phyloP scores from a whole-genome alignment of 2,329 filamentous ascomycete genomes.

The Paracoccidioides brasiliensis region DNA sequence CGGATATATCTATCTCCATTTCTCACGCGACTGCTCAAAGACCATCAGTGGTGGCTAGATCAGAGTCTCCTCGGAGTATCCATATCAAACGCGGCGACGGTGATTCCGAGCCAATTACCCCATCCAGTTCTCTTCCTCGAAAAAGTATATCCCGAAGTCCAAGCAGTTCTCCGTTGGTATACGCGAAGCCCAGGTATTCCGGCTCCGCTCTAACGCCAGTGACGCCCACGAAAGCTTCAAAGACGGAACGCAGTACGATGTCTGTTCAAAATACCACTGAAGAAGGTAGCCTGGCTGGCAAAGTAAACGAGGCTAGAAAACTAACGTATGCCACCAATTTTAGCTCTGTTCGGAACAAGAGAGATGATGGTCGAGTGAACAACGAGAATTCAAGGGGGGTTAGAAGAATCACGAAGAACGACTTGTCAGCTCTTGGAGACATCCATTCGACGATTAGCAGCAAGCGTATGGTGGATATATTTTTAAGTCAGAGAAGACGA shows the following conservation, averaged over 20 bases:
- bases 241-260: background rate
- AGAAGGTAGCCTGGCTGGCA: background rate
- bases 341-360: constrained; percentile 6
- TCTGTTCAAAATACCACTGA: constrained; percentile 4
- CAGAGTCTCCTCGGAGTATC: constrained; percentile 3
- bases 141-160: constrained; percentile 7
- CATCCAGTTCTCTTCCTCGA: constrained; percentile 2
- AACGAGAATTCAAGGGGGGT: constrained; percentile 10
- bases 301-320: constrained; percentile 3
- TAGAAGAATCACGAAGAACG: background rate
- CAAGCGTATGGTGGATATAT: constrained; percentile 15
- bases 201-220: background rate
- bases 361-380: constrained; percentile 2
- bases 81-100: background rate
- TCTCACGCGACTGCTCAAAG: constrained; percentile 7
- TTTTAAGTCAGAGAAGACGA: constrained; percentile 12
- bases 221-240: constrained; percentile 1
- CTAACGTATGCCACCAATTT: constrained; percentile 3
- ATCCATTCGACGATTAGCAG: constrained; percentile 12
- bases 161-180: constrained; percentile 7
- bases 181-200: constrained; percentile 4
- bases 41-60: constrained; percentile 4
- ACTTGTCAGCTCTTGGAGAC: constrained; percentile 6
- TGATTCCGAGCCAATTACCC: background rate
- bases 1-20: constrained; percentile 7